Base-by-base conservation (phyloP, 306 rosid species). In the Prinsepia uniflora region DNA sequence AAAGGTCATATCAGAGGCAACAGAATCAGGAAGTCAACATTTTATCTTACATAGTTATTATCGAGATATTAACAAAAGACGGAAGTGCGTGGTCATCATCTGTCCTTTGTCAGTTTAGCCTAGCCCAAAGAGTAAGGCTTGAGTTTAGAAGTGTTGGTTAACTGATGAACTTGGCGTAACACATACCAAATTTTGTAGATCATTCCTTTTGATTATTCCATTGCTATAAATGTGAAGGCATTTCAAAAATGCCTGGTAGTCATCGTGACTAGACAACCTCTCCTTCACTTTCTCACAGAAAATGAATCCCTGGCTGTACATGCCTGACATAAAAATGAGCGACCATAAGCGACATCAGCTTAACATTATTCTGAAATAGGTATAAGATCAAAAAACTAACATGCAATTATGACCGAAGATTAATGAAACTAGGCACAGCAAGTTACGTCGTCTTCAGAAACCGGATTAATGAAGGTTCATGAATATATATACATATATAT, bases 271-370 rank as follows among this genome's bases (percentile, higher is more conserved):
- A 81, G 85, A 79, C 82, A 95, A 81, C 85, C 85, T 88, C 82
- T 89, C 96, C 84, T 88, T 95, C 68, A 91, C 96, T 81, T 87
- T 95, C 80, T 89, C 99, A 67, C 85, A 87, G 80, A 95, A 95
- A 77, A 86, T 76, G 81, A 86, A 81, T 78, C 90, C 91, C 80
- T 92, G 92, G 75, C 80, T 83, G 77, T 86, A 89, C 87, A 87
- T 86, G 78, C 76, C 99, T 95, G 96, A 43, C 34, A 84, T 73
- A 64, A 79, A 82, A 67, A 77, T 56, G 14, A 70, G 56, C 58
- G 68, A 61, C 42, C 48, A 72, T 54, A 57, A 79, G 76, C 15
- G 53, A 74, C 11, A 48, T 13, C 11, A 36, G 55, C 17, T n/a
- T 44, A 42, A 43, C 53, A 43, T 34, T 10, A 69, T 54, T 47